Evolutionary conservation across 129 eudicot genomes (phyloP).

Genomic region (Centrapalus pauciflorus): DNA sequence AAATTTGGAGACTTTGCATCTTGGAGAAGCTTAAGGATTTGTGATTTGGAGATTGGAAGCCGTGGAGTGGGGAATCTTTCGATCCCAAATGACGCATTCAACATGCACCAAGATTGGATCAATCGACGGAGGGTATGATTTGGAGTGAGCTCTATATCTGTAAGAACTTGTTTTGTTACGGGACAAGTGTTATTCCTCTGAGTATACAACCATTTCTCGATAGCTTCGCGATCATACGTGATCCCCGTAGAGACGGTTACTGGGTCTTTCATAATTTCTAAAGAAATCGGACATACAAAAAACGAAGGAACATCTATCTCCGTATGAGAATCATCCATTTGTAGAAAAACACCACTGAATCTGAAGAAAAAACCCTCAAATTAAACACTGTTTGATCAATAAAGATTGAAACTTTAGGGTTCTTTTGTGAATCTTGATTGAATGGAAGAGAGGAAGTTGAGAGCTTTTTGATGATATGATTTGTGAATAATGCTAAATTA

Average conservation of each 20-base stretch:
- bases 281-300: conserved; percentile 57
- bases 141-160: conserved; percentile 44
- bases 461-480: conserved; percentile 13
- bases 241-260: conserved; percentile 59
- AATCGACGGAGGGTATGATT: conserved; percentile 57
- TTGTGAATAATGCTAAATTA: conserved; percentile 7
- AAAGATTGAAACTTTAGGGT: neutral
- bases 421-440: neutral
- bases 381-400: no score
- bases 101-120: conserved; percentile 69
- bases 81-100: conserved; percentile 47
- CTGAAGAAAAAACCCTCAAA: neutral
- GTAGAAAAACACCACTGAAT: neutral
- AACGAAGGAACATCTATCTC: conserved; percentile 52
- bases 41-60: conserved; percentile 42
- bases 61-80: conserved; percentile 63
- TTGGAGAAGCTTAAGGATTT: conserved; percentile 43
- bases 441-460: neutral
- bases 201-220: conserved; percentile 53
- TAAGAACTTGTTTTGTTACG: conserved; percentile 50
- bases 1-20: conserved; percentile 35
- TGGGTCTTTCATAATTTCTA: conserved; percentile 75
- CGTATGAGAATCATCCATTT: conserved; percentile 21
- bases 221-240: conserved; percentile 67
- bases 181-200: conserved; percentile 44